Evolutionary conservation across 257 asterid species (phyloP), one percentile per base, ranked within the genome.

Genomic region (Nyctanthes arbortristis): DNA sequence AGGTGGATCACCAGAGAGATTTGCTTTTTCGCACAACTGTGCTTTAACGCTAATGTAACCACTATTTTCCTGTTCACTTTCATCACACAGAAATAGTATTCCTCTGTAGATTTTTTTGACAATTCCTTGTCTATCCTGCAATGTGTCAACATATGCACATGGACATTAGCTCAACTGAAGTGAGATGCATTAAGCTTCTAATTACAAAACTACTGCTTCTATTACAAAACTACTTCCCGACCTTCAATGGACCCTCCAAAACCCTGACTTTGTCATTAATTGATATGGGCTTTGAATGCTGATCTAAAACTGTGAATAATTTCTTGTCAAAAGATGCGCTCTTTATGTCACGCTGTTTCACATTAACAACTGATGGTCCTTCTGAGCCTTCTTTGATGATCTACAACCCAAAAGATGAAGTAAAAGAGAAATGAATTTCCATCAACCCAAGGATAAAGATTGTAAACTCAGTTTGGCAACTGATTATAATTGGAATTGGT

Each of bases 211-310:
- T n/a, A n/a, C n/a, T n/a, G 65, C 35, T 36, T 47, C 14, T 10
- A 36, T 18, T 18, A 4, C 64, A 63, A 70, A 75, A 73, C 57
- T 75, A 52, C 47, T 11, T 40, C 1, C 66, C 63, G 64, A 94
- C 99, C 99, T 88, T 86, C 70, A 85, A 61, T 64, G 97, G 90
- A 70, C 99, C 97, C 43, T 88, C 95, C 84, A 87, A 66, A 75
- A 91, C 75, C 75, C 78, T 81, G 75, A 88, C 97, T 37, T 43
- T 67, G 66, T 94, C 96, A 83, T 86, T 85, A 61, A 89, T 80
- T 58, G 95, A 88, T 75, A 94, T 75, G 45, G 79, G 78, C 67
- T 86, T 87, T 58, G 78, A 71, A 74, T 86, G 86, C 61, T 75
- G 89, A 74, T 91, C 99, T 77, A 79, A 74, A 67, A 85, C 97